Evolutionary conservation across 163 green algal genomes (phyloP), one percentile per base, ranked within the genome.

Genomic region (Chlamydomonas reinhardtii): DNA sequence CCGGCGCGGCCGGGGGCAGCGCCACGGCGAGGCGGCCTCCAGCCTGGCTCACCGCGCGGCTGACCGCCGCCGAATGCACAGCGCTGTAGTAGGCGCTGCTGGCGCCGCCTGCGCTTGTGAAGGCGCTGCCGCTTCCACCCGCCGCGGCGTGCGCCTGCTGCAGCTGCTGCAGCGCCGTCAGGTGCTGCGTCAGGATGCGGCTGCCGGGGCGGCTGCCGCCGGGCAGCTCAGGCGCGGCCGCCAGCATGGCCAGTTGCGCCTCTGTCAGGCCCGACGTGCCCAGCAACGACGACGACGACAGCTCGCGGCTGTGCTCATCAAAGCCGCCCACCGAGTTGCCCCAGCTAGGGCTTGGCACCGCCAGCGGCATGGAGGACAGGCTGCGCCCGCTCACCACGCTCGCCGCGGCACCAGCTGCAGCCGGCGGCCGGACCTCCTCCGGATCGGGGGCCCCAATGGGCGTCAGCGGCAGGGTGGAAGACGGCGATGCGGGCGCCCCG

Each of bases 181-280:
- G 64, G 27, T 70, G 64, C 64, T 70, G 64, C 64, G 31, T 31
- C 73, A n/a, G 48, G 22, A 56, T 25, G n/a, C 12, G 20, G 52
- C 29, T 66, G 52, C 29, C 29, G 32, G 62, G 78, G 6, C 78
- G 68, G 48, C 78, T 85, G 68, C 39, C 25, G 48, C 48, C 48
- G 25, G 78, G 78, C 68, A 85, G 68, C 78, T 85, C 78, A 0
- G 78, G 78, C 34, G 78, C 78, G 12, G 61, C 32, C 16, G 48
- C 22, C 31, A 85, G 78, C 78, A 85, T 37, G 22, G 61, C 62
- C 12, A 84, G 43, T 66, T 76, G 65, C 61, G 43, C 43, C 43
- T 84, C 77, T 6, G 65, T 76, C 20, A 84, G 65, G 65, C 68
- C 43, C 31, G 31, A 25, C 22, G 1, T 4, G 19, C 76, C 34